These are phyloP conservation scores for Xylaria castorea DNA, from an alignment of 495 filamentous ascomycete species.

Conservation along the genomic window DNA sequence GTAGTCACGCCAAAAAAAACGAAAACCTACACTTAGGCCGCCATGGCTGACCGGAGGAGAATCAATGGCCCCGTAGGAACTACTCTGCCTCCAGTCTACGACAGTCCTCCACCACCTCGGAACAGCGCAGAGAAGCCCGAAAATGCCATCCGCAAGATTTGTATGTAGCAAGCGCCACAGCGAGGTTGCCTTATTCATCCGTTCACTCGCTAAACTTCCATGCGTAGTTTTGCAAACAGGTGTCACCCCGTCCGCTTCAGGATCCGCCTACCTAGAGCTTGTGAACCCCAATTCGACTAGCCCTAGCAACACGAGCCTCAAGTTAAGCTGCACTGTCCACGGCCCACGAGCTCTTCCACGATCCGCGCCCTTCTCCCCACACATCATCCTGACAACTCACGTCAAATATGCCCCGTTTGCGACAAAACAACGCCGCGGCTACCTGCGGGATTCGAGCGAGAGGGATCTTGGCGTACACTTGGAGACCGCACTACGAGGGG, in stretches of 20 bases:
- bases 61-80: slow-evolving; percentile 86
- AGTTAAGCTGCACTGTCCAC: slow-evolving; percentile 90
- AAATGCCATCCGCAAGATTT: slow-evolving; percentile 79
- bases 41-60: slow-evolving; percentile 85
- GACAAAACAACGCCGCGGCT: slow-evolving; percentile 77
- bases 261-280: slow-evolving; percentile 93
- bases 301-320: slow-evolving; percentile 68
- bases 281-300: slow-evolving; percentile 62
- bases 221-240: slow-evolving; percentile 83
- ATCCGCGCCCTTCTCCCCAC: slow-evolving; percentile 85
- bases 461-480: slow-evolving; percentile 90
- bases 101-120: slow-evolving; percentile 35
- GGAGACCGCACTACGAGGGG: slow-evolving; percentile 86
- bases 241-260: slow-evolving; percentile 89
- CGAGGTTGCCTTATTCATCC: not conserved
- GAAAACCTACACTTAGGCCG: slow-evolving; percentile 6
- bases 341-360: slow-evolving; percentile 90
- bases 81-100: slow-evolving; percentile 77
- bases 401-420: slow-evolving; percentile 98
- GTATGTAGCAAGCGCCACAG: slow-evolving; percentile 59
- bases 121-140: slow-evolving; percentile 46
- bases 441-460: slow-evolving; percentile 84
- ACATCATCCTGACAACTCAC: slow-evolving; percentile 87
- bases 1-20: not conserved
- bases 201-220: slow-evolving; percentile 8